Conservation (phyloP, 2,329 filamentous ascomycete genomes). For the Rhexocercosporidium sp. region DNA sequence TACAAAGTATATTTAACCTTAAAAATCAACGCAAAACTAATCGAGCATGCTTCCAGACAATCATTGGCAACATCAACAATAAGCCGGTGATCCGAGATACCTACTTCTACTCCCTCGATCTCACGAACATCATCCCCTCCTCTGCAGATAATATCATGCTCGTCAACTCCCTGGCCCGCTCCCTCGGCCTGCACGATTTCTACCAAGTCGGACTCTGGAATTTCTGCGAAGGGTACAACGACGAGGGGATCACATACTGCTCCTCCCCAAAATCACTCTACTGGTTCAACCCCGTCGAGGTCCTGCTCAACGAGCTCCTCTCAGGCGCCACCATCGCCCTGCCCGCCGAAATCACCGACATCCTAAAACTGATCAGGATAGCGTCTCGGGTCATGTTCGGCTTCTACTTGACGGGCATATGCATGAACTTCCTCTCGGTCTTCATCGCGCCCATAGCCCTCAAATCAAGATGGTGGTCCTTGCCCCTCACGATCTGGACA, state of each 20-base stretch:
- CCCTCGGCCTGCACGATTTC: constrained; percentile 89
- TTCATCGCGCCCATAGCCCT: constrained; percentile 57
- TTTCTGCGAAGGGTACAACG: constrained; percentile 85
- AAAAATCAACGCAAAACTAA: constrained; percentile 1
- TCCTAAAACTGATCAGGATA: constrained; percentile 74
- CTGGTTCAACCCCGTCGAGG: constrained; percentile 90
- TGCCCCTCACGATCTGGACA: constrained; percentile 71
- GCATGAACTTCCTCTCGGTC: constrained; percentile 75
- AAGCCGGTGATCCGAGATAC: constrained; percentile 67
- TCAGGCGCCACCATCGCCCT: constrained; percentile 83
- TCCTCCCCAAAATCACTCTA: constrained; percentile 73
- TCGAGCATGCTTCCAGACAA: constrained; percentile 47
- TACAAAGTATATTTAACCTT: background rate
- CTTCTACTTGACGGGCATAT: constrained; percentile 76
- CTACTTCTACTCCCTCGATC: constrained; percentile 85
- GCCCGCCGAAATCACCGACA: constrained; percentile 73
- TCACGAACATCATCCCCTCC: constrained; percentile 68
- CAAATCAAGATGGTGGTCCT: constrained; percentile 60
- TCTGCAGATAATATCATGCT: constrained; percentile 62
- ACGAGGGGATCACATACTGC: constrained; percentile 77
- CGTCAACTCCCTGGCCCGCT: constrained; percentile 86
- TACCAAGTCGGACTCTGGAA: constrained; percentile 93
- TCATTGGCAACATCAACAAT: constrained; percentile 75
- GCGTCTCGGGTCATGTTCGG: constrained; percentile 88
- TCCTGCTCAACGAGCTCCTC: constrained; percentile 80